Evolutionary conservation across 805 yeast genomes (phyloP).

Genomic region (Zygotorulaspora sp.): DNA sequence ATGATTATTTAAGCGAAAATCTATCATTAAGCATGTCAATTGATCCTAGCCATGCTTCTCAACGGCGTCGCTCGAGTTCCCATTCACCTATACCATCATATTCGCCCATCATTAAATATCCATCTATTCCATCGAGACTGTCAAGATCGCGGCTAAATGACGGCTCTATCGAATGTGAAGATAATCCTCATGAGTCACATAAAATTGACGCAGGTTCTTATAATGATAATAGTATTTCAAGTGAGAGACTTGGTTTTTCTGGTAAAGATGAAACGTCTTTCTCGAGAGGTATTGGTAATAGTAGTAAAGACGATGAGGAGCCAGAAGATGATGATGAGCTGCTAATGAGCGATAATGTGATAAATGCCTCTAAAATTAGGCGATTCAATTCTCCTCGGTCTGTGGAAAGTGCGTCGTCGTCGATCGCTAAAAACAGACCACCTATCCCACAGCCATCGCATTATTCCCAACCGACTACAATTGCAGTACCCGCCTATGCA

Average conservation of each 20-base stretch:
- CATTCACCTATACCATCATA: conserved; percentile 35
- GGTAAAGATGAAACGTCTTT: conserved; percentile 9
- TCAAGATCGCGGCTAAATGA: conserved; percentile 20
- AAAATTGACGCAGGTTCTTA: conserved; percentile 4
- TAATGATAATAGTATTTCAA: conserved; percentile 11
- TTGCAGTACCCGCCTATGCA: conserved; percentile 34
- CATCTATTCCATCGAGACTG: conserved; percentile 33
- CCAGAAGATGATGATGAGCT: conserved; percentile 25
- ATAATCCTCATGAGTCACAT: conserved; percentile 15
- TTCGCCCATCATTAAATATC: conserved; percentile 26
- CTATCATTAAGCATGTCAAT: conserved; percentile 46
- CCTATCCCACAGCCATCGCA: conserved; percentile 29
- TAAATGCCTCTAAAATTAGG: conserved; percentile 7
- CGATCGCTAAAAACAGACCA: conserved; percentile 22
- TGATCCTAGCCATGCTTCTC: conserved; percentile 19
- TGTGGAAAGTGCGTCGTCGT: conserved; percentile 27
- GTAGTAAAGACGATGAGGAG: conserved; percentile 7
- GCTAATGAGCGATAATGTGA: conserved; percentile 11
- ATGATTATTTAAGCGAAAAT: conserved; percentile 53
- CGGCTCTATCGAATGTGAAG: conserved; percentile 12
- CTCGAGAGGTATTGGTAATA: conserved; percentile 2
- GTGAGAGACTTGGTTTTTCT: conserved; percentile 8
- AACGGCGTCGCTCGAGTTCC: conserved; percentile 28
- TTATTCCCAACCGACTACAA: conserved; percentile 32
- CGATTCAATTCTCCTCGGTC: conserved; percentile 29